Percentiles rank a stretch among this genome's conserved stretches.
phyloP scores from a whole-genome alignment of 2,329 filamentous ascomycete genomes.

The Penicillium sp. region DNA sequence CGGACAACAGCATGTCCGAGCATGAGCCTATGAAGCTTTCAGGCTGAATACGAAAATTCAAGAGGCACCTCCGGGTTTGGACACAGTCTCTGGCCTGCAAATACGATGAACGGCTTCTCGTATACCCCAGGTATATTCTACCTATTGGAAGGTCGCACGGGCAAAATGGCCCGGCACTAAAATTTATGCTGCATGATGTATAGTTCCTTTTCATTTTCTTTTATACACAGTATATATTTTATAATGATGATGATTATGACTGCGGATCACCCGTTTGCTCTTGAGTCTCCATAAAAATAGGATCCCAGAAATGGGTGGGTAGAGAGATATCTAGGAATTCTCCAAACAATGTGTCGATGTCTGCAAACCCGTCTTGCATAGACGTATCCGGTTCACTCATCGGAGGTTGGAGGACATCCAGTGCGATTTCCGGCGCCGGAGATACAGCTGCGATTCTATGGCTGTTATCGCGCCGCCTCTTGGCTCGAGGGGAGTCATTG shows the following conservation, averaged over 20 bases:
- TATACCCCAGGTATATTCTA: neutral
- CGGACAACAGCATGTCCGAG: slow-evolving; percentile 2
- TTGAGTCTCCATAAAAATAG: slow-evolving; percentile 21
- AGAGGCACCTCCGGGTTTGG: neutral
- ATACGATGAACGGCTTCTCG: neutral
- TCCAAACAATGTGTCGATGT: slow-evolving; percentile 31
- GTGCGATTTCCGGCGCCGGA: slow-evolving; percentile 7
- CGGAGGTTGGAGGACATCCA: slow-evolving; percentile 36
- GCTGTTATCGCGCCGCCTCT: neutral
- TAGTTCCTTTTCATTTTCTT: neutral
- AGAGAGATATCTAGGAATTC: slow-evolving; percentile 31
- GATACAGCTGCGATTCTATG: neutral
- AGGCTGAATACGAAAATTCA: neutral
- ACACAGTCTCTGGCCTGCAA: neutral
- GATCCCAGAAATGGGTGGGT: slow-evolving; percentile 33
- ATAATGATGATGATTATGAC: slow-evolving; percentile 11
- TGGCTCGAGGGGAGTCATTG: neutral
- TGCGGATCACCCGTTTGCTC: neutral
- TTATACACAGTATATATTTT: slow-evolving; percentile 8
- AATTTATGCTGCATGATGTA: slow-evolving; percentile 2
- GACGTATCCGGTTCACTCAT: slow-evolving; percentile 31
- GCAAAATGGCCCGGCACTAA: neutral
- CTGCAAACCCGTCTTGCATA: slow-evolving; percentile 23
- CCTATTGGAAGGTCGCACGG: neutral
- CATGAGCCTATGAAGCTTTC: neutral